Base-by-base conservation (phyloP, 768 basidiomycete species). In the Exsudoporus frostii region DNA sequence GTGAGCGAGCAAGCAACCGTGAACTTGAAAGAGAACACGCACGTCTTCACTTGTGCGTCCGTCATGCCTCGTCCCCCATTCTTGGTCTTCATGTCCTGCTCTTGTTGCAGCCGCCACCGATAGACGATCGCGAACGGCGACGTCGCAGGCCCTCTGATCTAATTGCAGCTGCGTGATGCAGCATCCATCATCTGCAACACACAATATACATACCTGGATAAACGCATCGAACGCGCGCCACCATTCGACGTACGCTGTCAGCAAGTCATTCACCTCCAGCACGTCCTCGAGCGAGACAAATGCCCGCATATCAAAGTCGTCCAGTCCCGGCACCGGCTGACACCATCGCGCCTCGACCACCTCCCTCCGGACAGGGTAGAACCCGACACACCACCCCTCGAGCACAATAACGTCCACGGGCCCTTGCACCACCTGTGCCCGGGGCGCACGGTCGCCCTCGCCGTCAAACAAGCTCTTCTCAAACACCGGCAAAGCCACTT, bases 331-430 rank as follows among this genome's bases (percentile, higher is more conserved):
- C 4, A 64, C 63, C 13, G 67, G 59, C 20, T 57, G 47, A 11
- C 73, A 67, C 80, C 86, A 92, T 29, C 77, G 73, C 36, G 64
- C 65, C 40, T 81, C 75, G 32, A 92, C 66, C 54, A 82, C 80
- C 10, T 74, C 69, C 17, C 58, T 42, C 0, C 74, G 61, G 7
- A 91, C 75, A 1, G 92, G 85, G 46, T 78, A 77, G 66, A 97
- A 98, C 0, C 96, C 95, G 22, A 90, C 83, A 70, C 87, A 93
- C 97, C 97, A 99, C 10, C 97, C 97, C 73, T 99, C 97, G 45
- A 99, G 73, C 45, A 99, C 79, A 45, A 98, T 86, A 14, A 98
- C 74, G 64, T 99, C 92, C 6, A 88, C 55, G 0, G 79, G 79
- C 64, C 75, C 65, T 56, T 73, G 32, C 7, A 92, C 74, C 2